Evolutionary conservation across 1,284 basidiomycete genomes (phyloP), one percentile per base, ranked within the genome.

Genomic region (Serendipita sp.): DNA sequence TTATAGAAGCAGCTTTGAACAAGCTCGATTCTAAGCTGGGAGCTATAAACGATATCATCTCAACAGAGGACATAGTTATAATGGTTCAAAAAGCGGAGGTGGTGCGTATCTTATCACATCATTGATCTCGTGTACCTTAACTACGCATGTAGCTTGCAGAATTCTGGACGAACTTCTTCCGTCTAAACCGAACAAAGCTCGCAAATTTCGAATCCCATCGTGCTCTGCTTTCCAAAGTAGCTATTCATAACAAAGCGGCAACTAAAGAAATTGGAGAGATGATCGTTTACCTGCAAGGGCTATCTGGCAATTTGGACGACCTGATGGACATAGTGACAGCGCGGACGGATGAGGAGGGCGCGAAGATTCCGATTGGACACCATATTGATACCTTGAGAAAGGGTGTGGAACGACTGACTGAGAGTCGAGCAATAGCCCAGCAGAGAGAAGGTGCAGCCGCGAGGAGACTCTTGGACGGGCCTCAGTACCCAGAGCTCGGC

Each of bases 391-490:
- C 53, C 5, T 34, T 58, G 15, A 22, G 53, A 22, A 58, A 58
- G 53, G 53, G 53, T n/a, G 53, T 58, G 53, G 26, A 58, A 32
- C 53, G 53, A 8, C 29, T 58, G 26, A 58, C 15, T n/a, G 53
- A 58, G n/a, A 29, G 53, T 22, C 26, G 53, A 8, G 53, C 15
- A 34, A 12, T 12, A 10, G 53, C 53, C 8, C n/a, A 34, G 53
- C n/a, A 17, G 8, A 26, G 34, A 32, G 53, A 58, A 35, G 53
- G 32, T 10, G 15, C n/a, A 29, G 34, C 32, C 12, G 8, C 12
- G 15, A 32, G 32, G 32, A 26, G 53, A 29, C n/a, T 58, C 6
- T 34, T 58, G 32, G 53, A 58, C 4, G 53, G 53, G 15, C 53
- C 53, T 22, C 53, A 58, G 32, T 58, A 58, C 53, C 53, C 53